Conservation (phyloP, 2,329 filamentous ascomycete genomes). For the Zasmidium citrigriseum region DNA sequence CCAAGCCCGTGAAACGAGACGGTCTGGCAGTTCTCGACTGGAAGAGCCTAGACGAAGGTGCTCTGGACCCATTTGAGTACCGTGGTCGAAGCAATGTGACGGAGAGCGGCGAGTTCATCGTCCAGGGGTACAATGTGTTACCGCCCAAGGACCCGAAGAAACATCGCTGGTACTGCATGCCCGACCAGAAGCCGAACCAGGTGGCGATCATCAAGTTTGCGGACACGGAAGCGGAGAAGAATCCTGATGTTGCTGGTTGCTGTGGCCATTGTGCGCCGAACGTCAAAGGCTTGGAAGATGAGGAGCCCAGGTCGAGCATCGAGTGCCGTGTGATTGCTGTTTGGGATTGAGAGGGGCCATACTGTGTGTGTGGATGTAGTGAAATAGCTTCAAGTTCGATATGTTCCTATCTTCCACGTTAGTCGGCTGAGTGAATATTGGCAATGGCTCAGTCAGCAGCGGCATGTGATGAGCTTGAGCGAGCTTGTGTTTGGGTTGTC, state of each 20-base stretch:
- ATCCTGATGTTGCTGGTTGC: not conserved
- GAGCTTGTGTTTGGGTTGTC: too few relatives aligned
- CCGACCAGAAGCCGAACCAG: slow-evolving; percentile 8
- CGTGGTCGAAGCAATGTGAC: slow-evolving; percentile 7
- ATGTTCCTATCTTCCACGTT: too few relatives aligned
- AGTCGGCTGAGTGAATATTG: too few relatives aligned
- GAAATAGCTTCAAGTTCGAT: too few relatives aligned
- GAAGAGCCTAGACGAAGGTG: not conserved
- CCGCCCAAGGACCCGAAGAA: slow-evolving; percentile 4
- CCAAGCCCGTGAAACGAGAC: slow-evolving; percentile 7
- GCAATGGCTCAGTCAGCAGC: too few relatives aligned
- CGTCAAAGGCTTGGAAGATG: not conserved
- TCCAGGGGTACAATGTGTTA: not conserved
- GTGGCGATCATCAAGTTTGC: slow-evolving; percentile 8
- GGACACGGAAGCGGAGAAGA: slow-evolving; percentile 5
- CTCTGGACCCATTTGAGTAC: not conserved
- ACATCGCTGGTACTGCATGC: slow-evolving; percentile 5
- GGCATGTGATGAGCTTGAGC: too few relatives aligned
- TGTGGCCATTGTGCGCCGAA: slow-evolving; percentile 6
- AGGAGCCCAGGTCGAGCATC: slow-evolving; percentile 8
- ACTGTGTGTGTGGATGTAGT: too few relatives aligned
- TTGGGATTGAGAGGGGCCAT: not conserved
- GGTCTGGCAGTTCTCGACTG: slow-evolving; percentile 9
- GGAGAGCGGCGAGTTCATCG: slow-evolving; percentile 7
- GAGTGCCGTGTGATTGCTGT: slow-evolving; percentile 8